These are phyloP conservation scores for Heliamphora exappendiculata DNA, from an alignment of 148 eudicot species.

Conservation along the genomic window DNA sequence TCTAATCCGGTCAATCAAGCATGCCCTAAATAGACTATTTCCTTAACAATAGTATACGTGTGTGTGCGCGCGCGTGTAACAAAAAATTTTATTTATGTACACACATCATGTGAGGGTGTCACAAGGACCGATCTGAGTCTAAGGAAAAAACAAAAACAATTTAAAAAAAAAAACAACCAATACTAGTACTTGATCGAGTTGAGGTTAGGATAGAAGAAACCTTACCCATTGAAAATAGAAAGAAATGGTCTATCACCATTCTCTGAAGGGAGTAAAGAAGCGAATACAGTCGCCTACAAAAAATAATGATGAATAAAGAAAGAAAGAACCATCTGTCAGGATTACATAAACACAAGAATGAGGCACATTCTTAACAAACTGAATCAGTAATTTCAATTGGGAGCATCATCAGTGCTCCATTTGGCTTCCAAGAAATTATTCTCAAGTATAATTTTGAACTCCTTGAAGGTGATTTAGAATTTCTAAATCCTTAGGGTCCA, in stretches of 20 bases:
- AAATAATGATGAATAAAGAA: neutral
- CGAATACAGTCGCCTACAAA: conserved; percentile 11
- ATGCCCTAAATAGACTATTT: too few relatives aligned
- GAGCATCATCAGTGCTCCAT: neutral
- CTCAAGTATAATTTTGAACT: neutral
- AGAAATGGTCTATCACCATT: conserved; percentile 24
- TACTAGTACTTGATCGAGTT: neutral
- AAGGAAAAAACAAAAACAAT: neutral
- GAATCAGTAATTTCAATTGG: too few relatives aligned
- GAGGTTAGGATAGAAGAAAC: neutral
- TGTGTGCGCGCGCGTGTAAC: too few relatives aligned
- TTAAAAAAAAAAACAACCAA: too few relatives aligned
- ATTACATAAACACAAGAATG: neutral
- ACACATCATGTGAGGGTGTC: neutral
- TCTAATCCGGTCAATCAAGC: too few relatives aligned
- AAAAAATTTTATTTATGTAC: neutral
- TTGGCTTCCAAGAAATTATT: neutral
- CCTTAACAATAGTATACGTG: too few relatives aligned
- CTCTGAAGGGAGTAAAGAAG: conserved; percentile 14
- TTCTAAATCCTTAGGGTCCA: neutral
- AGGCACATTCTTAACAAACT: neutral
- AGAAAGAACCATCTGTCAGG: too few relatives aligned
- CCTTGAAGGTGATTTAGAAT: neutral
- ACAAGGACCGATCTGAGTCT: neutral
- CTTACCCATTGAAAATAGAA: conserved; percentile 37